These are phyloP conservation scores for Neurospora sp. DNA, from an alignment of 495 filamentous ascomycete genomes.

Conservation along the genomic window DNA sequence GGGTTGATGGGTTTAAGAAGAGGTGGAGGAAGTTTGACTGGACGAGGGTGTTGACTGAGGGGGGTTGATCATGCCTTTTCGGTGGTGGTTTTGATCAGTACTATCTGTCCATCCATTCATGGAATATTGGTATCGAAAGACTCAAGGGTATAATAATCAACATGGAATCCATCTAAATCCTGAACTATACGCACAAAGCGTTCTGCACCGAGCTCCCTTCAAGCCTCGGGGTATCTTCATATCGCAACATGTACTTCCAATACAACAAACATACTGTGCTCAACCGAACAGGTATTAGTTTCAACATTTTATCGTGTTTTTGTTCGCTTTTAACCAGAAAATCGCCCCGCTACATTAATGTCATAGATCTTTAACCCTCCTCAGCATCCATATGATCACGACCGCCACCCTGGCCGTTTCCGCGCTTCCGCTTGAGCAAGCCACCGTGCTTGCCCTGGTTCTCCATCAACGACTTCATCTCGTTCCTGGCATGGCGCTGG, in stretches of 20 bases:
- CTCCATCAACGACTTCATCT: constrained; percentile 79
- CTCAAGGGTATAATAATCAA: neutral
- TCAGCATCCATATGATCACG: constrained; percentile 76
- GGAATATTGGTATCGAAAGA: neutral
- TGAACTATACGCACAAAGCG: neutral
- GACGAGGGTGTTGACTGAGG: constrained; percentile 65
- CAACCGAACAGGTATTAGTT: neutral
- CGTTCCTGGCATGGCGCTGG: constrained; percentile 65
- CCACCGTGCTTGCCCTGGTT: constrained; percentile 58
- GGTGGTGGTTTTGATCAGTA: neutral
- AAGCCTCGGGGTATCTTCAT: neutral
- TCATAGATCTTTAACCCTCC: constrained; percentile 41
- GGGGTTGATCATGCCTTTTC: neutral
- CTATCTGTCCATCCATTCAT: neutral
- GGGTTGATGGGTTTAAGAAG: constrained; percentile 72
- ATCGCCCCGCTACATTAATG: neutral
- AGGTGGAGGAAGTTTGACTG: constrained; percentile 92
- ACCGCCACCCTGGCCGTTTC: constrained; percentile 15
- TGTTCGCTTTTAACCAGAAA: neutral
- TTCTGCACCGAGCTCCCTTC: neutral
- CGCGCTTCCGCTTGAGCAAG: constrained; percentile 41
- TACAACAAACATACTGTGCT: neutral
- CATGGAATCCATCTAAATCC: neutral
- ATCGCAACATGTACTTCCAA: neutral
- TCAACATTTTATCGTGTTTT: neutral